Base-by-base conservation (phyloP, 2,329 filamentous ascomycete genomes). In the Diaporthe ilicicola region DNA sequence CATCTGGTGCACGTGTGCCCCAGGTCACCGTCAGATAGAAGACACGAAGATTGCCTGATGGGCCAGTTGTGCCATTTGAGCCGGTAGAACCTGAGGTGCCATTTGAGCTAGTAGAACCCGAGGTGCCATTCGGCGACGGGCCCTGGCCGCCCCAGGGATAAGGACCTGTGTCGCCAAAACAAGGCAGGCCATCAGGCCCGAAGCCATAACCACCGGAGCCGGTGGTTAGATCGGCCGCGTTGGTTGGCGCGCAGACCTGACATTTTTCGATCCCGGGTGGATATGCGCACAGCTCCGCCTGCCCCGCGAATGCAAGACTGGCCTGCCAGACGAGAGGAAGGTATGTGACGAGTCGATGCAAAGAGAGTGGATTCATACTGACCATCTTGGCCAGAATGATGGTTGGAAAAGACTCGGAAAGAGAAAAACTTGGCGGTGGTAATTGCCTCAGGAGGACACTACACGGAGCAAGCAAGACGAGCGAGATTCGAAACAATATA, bases 11-110 rank as follows among this genome's bases (percentile, higher is more conserved):
- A 7, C 29, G 19, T 19, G 42, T 64, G 5, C 2, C 44, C 59
- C 59, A 64, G 7, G 59, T 64, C 19, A 19, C 19, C 15, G 44
- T 64, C 59, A 64, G 37, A 37, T 32, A 37, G 27, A 64, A 64
- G 13, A 50, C 44, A 37, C 59, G 59, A 50, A 19, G 22, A 15
- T 10, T 19, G 2, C 27, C 56, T 15, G 56, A n/a, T 5, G 56
- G 56, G 9, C 27, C 19, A 1, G 24, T 12, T 8, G 56, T 42
- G 4, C 39, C 56, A 34, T 19, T 19, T 5, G 51, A n/a, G 1
- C 37, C 17, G 4, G 56, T 7, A 4, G 56, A 15, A 3, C 42
- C 27, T 10, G 56, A 17, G 8, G 27, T 4, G 6, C 17, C 19
- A 6, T 37, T 4, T 1, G 42, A 39, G 1, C 56, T 22, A 3